Evolutionary conservation across 371 early-diverging fungal genomes (phyloP).

Genomic region (Dinochytrium kinnereticum): DNA sequence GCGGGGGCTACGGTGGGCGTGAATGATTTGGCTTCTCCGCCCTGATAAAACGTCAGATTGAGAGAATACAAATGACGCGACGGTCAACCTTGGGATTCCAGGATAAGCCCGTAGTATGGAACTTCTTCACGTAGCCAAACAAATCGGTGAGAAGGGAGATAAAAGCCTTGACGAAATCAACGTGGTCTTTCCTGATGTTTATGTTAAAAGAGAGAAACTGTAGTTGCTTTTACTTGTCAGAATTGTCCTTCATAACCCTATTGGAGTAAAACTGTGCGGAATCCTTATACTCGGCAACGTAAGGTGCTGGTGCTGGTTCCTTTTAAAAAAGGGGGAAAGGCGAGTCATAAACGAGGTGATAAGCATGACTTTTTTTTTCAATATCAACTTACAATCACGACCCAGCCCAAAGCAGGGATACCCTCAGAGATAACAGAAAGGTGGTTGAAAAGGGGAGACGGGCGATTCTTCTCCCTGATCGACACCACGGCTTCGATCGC

Average conservation of each 20-base stretch:
- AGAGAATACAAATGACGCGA: conserved; percentile 21
- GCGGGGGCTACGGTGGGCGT: conserved; percentile 20
- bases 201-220: conserved; percentile 6
- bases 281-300: conserved; percentile 87
- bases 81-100: conserved; percentile 82
- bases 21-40: conserved; percentile 64
- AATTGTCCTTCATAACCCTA: conserved; percentile 87
- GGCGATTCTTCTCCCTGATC: conserved; percentile 78
- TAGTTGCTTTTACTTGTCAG: conserved; percentile 83
- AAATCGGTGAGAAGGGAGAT: conserved; percentile 73
- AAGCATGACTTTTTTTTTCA: too few relatives aligned
- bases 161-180: conserved; percentile 82
- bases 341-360: neutral
- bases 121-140: conserved; percentile 83
- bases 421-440: conserved; percentile 88
- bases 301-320: conserved; percentile 89
- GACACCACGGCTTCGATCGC: conserved; percentile 68
- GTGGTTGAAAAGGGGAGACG: conserved; percentile 76
- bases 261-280: conserved; percentile 91
- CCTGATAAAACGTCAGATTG: conserved; percentile 38
- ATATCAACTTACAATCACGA: conserved; percentile 80
- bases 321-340: conserved; percentile 26
- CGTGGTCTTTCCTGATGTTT: conserved; percentile 62
- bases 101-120: conserved; percentile 86
- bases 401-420: conserved; percentile 91